Base-by-base conservation (phyloP, 2,329 filamentous ascomycete genomes). In the Nigrograna mackinnonii region DNA sequence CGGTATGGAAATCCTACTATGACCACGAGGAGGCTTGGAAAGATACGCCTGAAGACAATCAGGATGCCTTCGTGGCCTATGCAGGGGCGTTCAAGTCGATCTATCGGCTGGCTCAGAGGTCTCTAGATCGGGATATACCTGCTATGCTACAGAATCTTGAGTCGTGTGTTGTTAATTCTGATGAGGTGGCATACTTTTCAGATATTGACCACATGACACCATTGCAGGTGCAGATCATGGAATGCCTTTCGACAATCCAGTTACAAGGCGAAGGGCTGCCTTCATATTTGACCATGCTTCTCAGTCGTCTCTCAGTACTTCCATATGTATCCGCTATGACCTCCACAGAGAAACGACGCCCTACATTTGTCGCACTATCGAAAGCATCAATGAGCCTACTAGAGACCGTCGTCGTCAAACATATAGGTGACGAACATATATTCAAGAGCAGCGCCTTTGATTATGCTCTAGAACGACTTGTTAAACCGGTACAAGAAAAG, bases 341-440 rank as follows among this genome's bases (percentile, higher is more conserved):
- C 19, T 46, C 45, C 1, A 43, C 52, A 9, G 46, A 47, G 14
- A 64, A 58, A 41, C 61, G 60, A 37, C 83, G 83, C 43, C 87
- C 89, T 5, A 95, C 90, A 0, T 97, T 91, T 61, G 84, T 99
- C 41, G 92, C 94, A 22, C 81, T 97, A 60, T 90, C 91, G 1
- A 95, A 94, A 66, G 82, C 82, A 16, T 84, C 86, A 44, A 94
- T 96, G 79, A 73, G 78, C 2, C 79, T 90, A 34, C 68, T 95
- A 2, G 77, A 87, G 49, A 71, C 70, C 0, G 69, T 89, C 2
- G 73, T 86, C 3, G 67, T 82, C 4, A 69, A 74, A 13, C 83
- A 89, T 49, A 78, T 82, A 0, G 66, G 71, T 0, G 82, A 87
- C 18, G 60, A 73, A n/a, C 82, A 87, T 24, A 81, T 95, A 0